Evolutionary conservation across 2,329 filamentous ascomycete species (phyloP).

Genomic region (Ilyonectria mors-panacis): DNA sequence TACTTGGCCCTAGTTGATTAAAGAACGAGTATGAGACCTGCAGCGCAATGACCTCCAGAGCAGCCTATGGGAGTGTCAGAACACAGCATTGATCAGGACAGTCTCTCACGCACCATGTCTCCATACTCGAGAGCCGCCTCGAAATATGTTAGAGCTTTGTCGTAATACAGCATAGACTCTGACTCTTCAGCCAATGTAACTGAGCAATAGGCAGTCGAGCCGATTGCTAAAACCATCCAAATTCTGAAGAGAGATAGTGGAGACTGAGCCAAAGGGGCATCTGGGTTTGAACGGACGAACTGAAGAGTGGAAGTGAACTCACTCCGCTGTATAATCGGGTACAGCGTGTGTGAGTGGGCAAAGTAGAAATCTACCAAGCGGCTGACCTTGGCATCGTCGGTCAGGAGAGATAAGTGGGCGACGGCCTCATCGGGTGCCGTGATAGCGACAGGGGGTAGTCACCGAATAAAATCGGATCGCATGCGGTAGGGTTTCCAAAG

Average conservation of each 20-base stretch:
- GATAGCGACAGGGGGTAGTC: constrained; percentile 49
- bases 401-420: constrained; percentile 32
- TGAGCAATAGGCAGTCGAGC: constrained; percentile 60
- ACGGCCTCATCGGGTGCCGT: constrained; percentile 40
- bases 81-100: background rate
- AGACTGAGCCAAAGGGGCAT: constrained; percentile 48
- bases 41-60: constrained; percentile 60
- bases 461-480: constrained; percentile 51
- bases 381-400: constrained; percentile 46
- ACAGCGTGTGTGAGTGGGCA: constrained; percentile 62
- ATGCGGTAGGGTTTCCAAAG: constrained; percentile 44
- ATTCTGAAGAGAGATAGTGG: constrained; percentile 57
- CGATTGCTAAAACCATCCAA: constrained; percentile 66
- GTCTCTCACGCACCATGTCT: constrained; percentile 53
- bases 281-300: constrained; percentile 49
- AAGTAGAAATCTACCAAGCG: constrained; percentile 61
- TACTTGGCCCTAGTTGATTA: constrained; percentile 62
- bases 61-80: constrained; percentile 49
- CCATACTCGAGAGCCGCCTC: constrained; percentile 56
- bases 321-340: constrained; percentile 57
- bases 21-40: constrained; percentile 66
- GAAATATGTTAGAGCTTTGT: constrained; percentile 59
- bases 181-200: constrained; percentile 60
- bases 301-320: constrained; percentile 54
- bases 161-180: constrained; percentile 59